Percentiles rank a stretch among this genome's conserved stretches.
Conservation (phyloP, 371 early-diverging fungal genomes). For the Chytridium lagenaria region DNA sequence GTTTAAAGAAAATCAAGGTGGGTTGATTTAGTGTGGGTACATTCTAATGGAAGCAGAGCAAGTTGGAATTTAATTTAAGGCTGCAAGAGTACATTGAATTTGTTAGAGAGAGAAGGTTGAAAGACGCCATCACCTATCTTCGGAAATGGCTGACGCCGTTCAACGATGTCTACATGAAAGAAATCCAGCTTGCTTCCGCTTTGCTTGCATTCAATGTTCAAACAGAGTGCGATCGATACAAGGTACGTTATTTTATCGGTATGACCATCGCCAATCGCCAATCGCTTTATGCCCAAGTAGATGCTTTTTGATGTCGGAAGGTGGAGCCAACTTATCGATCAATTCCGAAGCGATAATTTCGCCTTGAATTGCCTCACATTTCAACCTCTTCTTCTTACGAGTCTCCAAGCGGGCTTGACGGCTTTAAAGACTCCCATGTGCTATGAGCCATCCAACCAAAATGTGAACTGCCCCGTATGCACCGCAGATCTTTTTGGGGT, state of each 20-base stretch:
- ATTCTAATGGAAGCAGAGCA: slow-evolving; percentile 63
- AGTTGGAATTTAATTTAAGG: slow-evolving; percentile 91
- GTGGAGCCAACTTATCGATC: slow-evolving; percentile 78
- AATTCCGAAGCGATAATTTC: slow-evolving; percentile 84
- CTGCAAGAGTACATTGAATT: slow-evolving; percentile 93
- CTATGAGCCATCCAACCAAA: slow-evolving; percentile 72
- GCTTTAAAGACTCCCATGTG: slow-evolving; percentile 87
- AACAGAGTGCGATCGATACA: slow-evolving; percentile 80
- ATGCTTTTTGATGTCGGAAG: slow-evolving; percentile 72
- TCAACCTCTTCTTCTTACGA: slow-evolving; percentile 81
- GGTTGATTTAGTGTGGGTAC: background rate
- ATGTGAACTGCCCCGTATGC: slow-evolving; percentile 95
- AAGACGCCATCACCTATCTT: slow-evolving; percentile 84
- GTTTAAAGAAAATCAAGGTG: slow-evolving; percentile 80
- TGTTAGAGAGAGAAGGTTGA: slow-evolving; percentile 62
- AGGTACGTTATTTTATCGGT: slow-evolving; percentile 47
- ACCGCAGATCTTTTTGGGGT: slow-evolving; percentile 78
- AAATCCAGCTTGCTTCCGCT: slow-evolving; percentile 85
- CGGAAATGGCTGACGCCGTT: slow-evolving; percentile 80
- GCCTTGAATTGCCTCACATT: slow-evolving; percentile 82
- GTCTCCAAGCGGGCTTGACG: slow-evolving; percentile 91
- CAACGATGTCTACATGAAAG: slow-evolving; percentile 71
- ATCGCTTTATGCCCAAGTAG: slow-evolving; percentile 26
- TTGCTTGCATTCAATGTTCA: slow-evolving; percentile 78
- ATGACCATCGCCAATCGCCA: background rate